phyloP scores from a whole-genome alignment of 176 grass and related monocot genomes.

The Musa beccarii region DNA sequence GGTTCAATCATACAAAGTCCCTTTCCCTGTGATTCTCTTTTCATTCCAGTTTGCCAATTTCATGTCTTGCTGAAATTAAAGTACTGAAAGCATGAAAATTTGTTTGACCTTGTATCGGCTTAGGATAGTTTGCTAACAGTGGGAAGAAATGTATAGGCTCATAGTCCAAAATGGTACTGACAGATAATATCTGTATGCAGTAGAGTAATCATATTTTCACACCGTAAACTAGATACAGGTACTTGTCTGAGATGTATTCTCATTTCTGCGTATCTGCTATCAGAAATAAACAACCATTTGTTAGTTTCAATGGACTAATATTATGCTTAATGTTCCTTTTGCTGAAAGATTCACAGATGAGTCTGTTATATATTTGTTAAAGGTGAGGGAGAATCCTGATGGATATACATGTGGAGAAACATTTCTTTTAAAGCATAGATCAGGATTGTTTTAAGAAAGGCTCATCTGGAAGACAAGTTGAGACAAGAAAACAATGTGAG shows the following conservation, averaged over 20 bases:
- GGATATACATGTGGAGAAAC: neutral
- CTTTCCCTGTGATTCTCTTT: too few species aligned
- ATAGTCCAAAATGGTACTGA: neutral
- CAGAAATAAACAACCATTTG: neutral
- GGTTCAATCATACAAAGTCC: too few species aligned
- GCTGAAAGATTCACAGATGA: neutral
- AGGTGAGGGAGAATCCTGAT: neutral
- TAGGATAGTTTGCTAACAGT: neutral
- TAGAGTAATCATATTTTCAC: neutral
- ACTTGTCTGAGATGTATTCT: neutral
- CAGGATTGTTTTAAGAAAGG: neutral
- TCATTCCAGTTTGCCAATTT: neutral
- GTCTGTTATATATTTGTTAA: neutral
- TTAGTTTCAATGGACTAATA: neutral
- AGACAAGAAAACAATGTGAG: too few species aligned
- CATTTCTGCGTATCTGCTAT: neutral
- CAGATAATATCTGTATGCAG: neutral
- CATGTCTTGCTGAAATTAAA: neutral
- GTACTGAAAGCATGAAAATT: neutral
- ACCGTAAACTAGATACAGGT: neutral
- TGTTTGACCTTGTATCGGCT: neutral
- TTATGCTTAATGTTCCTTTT: neutral
- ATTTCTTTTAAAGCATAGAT: neutral
- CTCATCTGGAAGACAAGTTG: too few species aligned
- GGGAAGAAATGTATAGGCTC: neutral